These are phyloP conservation scores for Kodamaea kakaduensis DNA, from an alignment of 805 yeast genomes.

Conservation along the genomic window DNA sequence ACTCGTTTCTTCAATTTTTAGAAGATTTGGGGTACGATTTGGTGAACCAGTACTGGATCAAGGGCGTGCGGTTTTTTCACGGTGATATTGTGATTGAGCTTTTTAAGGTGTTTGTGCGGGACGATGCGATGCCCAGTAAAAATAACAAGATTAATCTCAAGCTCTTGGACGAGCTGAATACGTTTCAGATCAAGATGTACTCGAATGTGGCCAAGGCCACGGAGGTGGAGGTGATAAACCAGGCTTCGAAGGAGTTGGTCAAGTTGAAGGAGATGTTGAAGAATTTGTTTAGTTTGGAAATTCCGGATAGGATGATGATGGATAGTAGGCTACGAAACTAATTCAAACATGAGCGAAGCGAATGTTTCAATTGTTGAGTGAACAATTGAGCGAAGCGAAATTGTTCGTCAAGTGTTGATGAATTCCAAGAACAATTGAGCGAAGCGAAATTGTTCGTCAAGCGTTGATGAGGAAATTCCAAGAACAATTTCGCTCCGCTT, in stretches of 20 bases:
- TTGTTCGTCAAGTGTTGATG: too few relatives aligned
- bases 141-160: slow-evolving; percentile 28
- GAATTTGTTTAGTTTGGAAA: slow-evolving; percentile 62
- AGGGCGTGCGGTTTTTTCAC: slow-evolving; percentile 60
- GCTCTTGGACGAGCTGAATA: slow-evolving; percentile 49
- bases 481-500: too few relatives aligned
- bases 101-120: slow-evolving; percentile 42
- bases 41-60: slow-evolving; percentile 56
- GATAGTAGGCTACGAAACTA: slow-evolving; percentile 57
- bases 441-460: too few relatives aligned
- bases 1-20: slow-evolving; percentile 42
- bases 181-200: slow-evolving; percentile 58
- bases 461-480: too few relatives aligned
- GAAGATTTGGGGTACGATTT: slow-evolving; percentile 68
- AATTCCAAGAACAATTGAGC: too few relatives aligned
- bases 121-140: slow-evolving; percentile 19
- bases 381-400: too few relatives aligned
- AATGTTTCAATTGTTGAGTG: too few relatives aligned
- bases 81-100: slow-evolving; percentile 60
- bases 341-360: too few relatives aligned
- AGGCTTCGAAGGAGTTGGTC: slow-evolving; percentile 60
- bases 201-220: slow-evolving; percentile 70
- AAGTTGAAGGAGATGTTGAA: slow-evolving; percentile 60
- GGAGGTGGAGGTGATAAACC: slow-evolving; percentile 67
- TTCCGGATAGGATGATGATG: slow-evolving; percentile 78